Conservation (phyloP, 768 basidiomycete species). For the Leucosporidium scottii region DNA sequence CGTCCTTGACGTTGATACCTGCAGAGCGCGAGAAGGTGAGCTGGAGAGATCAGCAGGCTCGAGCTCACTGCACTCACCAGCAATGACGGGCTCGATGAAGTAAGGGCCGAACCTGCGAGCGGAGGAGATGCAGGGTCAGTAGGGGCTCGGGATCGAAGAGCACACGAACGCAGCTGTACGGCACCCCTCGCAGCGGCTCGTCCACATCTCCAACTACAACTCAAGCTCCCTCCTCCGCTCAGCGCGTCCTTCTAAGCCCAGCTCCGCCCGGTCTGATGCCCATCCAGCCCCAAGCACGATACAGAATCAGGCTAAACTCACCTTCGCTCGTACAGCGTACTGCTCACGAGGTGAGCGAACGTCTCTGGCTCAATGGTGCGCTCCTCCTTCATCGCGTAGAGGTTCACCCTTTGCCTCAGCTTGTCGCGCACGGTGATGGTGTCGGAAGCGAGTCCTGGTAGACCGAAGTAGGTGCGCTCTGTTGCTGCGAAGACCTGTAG, state of each 20-base stretch:
- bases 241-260: background rate
- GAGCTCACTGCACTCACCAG: slow-evolving; percentile 48
- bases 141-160: background rate
- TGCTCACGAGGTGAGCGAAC: slow-evolving; percentile 89
- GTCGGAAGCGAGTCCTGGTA: slow-evolving; percentile 89
- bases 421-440: slow-evolving; percentile 87
- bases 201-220: background rate
- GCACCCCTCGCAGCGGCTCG: background rate
- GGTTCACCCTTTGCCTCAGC: slow-evolving; percentile 89
- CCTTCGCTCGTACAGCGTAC: slow-evolving; percentile 88
- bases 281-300: background rate
- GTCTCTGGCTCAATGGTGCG: slow-evolving; percentile 92
- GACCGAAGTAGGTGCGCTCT: slow-evolving; percentile 81
- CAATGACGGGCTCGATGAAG: slow-evolving; percentile 93
- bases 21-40: slow-evolving; percentile 38
- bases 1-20: slow-evolving; percentile 51
- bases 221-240: no score
- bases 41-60: background rate
- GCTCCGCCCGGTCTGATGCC: background rate
- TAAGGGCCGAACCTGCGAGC: slow-evolving; percentile 69
- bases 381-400: slow-evolving; percentile 99
- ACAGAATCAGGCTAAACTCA: slow-evolving; percentile 26
- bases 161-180: background rate
- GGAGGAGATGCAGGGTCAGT: no score
- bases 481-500: slow-evolving; percentile 84